Evolutionary conservation across 306 rosid genomes (phyloP).

Genomic region (Cucurbita argyrosperma): DNA sequence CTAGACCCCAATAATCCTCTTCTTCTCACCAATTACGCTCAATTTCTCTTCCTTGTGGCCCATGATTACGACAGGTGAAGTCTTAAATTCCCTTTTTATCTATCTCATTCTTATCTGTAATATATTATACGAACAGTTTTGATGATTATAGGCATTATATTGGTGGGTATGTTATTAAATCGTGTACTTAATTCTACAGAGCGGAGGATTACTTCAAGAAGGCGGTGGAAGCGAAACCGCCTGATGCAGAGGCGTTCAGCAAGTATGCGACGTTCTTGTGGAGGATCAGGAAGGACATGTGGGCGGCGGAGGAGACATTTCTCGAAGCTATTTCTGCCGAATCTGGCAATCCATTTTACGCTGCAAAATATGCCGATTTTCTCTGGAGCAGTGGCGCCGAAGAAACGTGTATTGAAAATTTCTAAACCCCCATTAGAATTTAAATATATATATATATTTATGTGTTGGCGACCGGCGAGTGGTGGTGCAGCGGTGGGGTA

Average conservation of each 20-base stretch:
- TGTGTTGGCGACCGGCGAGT: not conserved
- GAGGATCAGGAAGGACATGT: conserved; percentile 37
- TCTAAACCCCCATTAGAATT: not conserved
- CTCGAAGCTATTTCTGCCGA: conserved; percentile 50
- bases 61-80: conserved; percentile 45
- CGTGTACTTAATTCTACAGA: conserved; percentile 18
- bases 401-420: conserved; percentile 23
- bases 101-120: not conserved
- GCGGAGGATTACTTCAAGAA: conserved; percentile 61
- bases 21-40: conserved; percentile 67
- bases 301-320: conserved; percentile 59
- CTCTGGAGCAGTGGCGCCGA: conserved; percentile 57
- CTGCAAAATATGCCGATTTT: conserved; percentile 54
- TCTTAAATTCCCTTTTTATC: not conserved
- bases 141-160: not conserved
- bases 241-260: conserved; percentile 41
- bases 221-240: conserved; percentile 27
- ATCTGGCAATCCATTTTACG: conserved; percentile 27
- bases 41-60: conserved; percentile 54
- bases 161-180: not conserved
- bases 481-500: not conserved
- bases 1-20: conserved; percentile 45
- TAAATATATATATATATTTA: not conserved
- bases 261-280: conserved; percentile 62
- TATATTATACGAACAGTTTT: too few species aligned